Conservation (phyloP, 139 green algal species). For the Bryopsis sp. region DNA sequence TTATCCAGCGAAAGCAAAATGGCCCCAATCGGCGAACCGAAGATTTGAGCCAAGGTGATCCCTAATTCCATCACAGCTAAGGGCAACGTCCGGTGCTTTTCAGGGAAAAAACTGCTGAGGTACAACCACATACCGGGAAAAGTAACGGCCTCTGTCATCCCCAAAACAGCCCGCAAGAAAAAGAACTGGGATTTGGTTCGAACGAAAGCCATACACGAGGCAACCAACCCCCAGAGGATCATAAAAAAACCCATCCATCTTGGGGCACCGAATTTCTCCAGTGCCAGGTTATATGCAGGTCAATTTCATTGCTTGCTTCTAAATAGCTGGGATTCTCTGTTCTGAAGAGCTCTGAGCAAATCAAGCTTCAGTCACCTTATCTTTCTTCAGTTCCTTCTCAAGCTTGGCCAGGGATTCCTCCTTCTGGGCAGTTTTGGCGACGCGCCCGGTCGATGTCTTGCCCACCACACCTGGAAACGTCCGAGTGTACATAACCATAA, state of each 20-base stretch:
- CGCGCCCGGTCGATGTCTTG: too few species aligned
- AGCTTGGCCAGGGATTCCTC: too few species aligned
- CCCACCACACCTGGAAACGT: too few species aligned
- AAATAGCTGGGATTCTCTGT: too few species aligned
- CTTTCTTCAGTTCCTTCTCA: too few species aligned
- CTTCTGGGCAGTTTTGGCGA: too few species aligned
- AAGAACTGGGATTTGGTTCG: conserved; percentile 33
- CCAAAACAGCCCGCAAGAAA: conserved; percentile 47
- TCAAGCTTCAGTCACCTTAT: too few species aligned
- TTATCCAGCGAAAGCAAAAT: neutral
- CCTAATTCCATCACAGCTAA: neutral
- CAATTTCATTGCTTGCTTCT: too few species aligned
- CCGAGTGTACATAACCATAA: too few species aligned
- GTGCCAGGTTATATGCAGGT: conserved; percentile 37
- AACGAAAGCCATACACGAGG: conserved; percentile 31
- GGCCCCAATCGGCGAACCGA: neutral
- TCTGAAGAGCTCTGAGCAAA: too few species aligned
- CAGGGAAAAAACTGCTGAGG: neutral
- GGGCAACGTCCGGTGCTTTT: neutral
- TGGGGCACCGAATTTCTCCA: conserved; percentile 33
- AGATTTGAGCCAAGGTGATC: neutral
- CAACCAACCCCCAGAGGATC: conserved; percentile 43
- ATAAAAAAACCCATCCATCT: conserved; percentile 42
- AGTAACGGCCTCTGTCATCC: conserved; percentile 42
- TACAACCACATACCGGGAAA: conserved; percentile 38